Evolutionary conservation across 192 early-diverging fungal species (phyloP).

Genomic region (Backusella liffmaniae): DNA sequence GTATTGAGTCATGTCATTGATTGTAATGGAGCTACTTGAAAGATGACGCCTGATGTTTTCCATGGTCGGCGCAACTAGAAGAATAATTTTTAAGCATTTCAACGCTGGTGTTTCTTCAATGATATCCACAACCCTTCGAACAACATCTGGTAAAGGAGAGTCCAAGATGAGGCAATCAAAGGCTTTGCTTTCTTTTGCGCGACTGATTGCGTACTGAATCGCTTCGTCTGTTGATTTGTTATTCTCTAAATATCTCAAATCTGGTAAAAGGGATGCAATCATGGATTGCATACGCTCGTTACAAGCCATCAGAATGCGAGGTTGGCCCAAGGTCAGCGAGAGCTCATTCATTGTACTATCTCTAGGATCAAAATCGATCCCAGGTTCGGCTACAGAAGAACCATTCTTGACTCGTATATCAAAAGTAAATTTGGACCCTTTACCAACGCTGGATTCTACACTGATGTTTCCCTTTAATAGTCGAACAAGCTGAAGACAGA

Average conservation of each 20-base stretch:
- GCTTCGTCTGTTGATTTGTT: neutral
- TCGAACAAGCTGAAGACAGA: constrained; percentile 43
- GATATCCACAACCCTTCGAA: neutral
- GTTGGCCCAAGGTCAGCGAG: constrained; percentile 18
- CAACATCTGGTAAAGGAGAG: neutral
- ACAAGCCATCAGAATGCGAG: constrained; percentile 22
- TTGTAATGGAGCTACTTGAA: neutral
- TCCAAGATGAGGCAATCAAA: constrained; percentile 23
- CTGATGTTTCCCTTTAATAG: constrained; percentile 43
- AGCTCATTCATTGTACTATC: constrained; percentile 3
- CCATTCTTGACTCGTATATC: constrained; percentile 13
- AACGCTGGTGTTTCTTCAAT: constrained; percentile 8
- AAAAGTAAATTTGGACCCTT: constrained; percentile 43
- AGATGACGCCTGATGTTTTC: constrained; percentile 22
- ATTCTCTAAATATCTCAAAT: neutral
- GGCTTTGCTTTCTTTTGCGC: neutral
- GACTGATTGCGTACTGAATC: neutral
- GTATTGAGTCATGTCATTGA: neutral
- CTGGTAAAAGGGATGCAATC: constrained; percentile 4
- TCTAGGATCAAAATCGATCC: neutral
- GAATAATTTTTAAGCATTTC: neutral
- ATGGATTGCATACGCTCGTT: neutral
- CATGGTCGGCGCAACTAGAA: constrained; percentile 16
- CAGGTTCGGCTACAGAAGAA: neutral
- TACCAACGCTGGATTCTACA: constrained; percentile 39